phyloP scores from a whole-genome alignment of 148 eudicot species.

The Nyssa sinensis region DNA sequence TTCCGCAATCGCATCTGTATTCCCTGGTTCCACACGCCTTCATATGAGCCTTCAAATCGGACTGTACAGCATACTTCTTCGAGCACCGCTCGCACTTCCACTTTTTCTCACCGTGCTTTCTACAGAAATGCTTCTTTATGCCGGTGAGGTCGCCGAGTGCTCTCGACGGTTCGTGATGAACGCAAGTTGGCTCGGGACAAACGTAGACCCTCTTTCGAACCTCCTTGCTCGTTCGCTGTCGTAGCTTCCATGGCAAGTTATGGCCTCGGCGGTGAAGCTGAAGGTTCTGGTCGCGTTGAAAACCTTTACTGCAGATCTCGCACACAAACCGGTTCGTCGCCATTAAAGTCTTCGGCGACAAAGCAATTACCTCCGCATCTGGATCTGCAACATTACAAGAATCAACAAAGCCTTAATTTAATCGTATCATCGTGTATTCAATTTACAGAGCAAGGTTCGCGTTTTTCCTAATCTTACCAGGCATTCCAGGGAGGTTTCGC shows the following conservation, averaged over 20 bases:
- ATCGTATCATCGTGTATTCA: not conserved
- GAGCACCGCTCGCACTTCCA: slow-evolving; percentile 70
- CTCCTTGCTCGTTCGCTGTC: slow-evolving; percentile 49
- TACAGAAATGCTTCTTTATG: slow-evolving; percentile 68
- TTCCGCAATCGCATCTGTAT: slow-evolving; percentile 77
- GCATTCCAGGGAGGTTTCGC: slow-evolving; percentile 76
- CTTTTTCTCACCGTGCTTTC: slow-evolving; percentile 88
- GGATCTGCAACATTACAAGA: slow-evolving; percentile 46
- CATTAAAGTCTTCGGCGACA: slow-evolving; percentile 60
- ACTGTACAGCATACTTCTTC: slow-evolving; percentile 69
- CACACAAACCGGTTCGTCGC: slow-evolving; percentile 74
- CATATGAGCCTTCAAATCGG: slow-evolving; percentile 84
- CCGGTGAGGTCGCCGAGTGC: slow-evolving; percentile 81
- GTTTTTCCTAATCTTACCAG: slow-evolving; percentile 38
- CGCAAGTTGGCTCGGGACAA: slow-evolving; percentile 61
- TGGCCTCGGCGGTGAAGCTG: slow-evolving; percentile 79
- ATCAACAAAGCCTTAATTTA: too few relatives aligned
- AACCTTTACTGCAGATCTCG: slow-evolving; percentile 76
- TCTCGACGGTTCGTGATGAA: slow-evolving; percentile 65
- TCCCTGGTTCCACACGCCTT: slow-evolving; percentile 70
- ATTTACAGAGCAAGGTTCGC: too few relatives aligned
- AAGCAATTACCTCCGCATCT: slow-evolving; percentile 65
- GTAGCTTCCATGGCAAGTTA: slow-evolving; percentile 76
- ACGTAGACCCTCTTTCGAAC: slow-evolving; percentile 54
- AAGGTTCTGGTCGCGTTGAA: slow-evolving; percentile 71